Base-by-base conservation (phyloP, 768 basidiomycete species). In the Boletus reticuloceps region DNA sequence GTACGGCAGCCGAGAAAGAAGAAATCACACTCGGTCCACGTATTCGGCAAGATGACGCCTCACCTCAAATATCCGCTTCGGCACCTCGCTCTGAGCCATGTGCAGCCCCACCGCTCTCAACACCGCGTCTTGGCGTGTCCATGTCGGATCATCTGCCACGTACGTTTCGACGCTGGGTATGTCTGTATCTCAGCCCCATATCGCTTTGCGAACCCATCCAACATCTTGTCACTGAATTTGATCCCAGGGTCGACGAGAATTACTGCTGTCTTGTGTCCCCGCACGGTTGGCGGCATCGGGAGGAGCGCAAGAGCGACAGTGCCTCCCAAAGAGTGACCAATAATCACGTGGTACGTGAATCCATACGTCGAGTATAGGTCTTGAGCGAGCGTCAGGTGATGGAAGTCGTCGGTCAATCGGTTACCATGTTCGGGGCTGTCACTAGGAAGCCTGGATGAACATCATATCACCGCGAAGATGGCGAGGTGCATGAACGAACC, bases 241-340 rank as follows among this genome's bases (percentile, higher is more conserved):
- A 62, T 47, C 19, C 4, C 50, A 7, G 63, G 56, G 27, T 64
- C 63, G 12, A 64, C 54, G 43, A 64, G 59, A 22, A 61, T 20
- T 1, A 53, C 51, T 7, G 47, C 38, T 5, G 51, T 54, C 39
- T 49, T 50, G 11, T 25, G 12, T 16, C n/a, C 31, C 38, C 17
- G 25, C 7, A 36, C 43, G 20, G 42, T 6, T 5, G 56, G 43
- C 32, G 58, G 44, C 11, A 62, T 37, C 6, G 54, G 49, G 17
- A 64, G 42, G 12, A 61, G 60, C 5, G 52, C 49, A 11, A 65
- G 41, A 1, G 37, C 16, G 20, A 62, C 47, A 5, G 44, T 50
- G 12, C 45, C 63, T 10, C 63, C 59, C 1, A 64, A 22, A 2
- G 56, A 64, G 45, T 58, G 60, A 6, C 56, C 63, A 20, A 64